Evolutionary conservation across 2,329 filamentous ascomycete genomes (phyloP).

Genomic region (Fusarium mundagurra): DNA sequence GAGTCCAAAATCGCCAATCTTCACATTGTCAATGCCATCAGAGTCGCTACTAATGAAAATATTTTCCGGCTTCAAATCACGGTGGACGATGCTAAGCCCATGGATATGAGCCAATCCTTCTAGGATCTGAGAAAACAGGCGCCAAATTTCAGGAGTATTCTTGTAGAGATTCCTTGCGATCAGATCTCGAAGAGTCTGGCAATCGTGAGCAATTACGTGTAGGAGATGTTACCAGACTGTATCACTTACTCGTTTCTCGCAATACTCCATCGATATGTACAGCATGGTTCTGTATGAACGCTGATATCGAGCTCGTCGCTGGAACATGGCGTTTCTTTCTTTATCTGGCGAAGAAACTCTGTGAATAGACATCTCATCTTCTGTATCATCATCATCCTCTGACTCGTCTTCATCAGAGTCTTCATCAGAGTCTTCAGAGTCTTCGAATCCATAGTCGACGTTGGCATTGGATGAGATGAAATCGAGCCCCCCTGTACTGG

Average conservation of each 20-base stretch:
- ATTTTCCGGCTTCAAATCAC: conserved; percentile 96
- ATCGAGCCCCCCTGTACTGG: conserved; percentile 84
- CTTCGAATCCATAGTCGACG: conserved; percentile 78
- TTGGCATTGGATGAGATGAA: conserved; percentile 90
- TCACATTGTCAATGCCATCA: conserved; percentile 87
- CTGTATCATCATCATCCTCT: conserved; percentile 57
- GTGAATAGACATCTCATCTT: conserved; percentile 46
- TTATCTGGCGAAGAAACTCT: conserved; percentile 45
- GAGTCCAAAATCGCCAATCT: conserved; percentile 95
- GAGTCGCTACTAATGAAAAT: conserved; percentile 80
- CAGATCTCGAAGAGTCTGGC: conserved; percentile 82
- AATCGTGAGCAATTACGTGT: conserved; percentile 3
- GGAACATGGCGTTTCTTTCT: conserved; percentile 43
- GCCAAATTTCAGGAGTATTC: conserved; percentile 83
- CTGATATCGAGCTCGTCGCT: conserved; percentile 52
- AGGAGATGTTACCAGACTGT: too few species aligned
- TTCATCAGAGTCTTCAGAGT: conserved; percentile 52
- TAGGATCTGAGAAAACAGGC: conserved; percentile 88
- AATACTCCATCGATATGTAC: conserved; percentile 99
- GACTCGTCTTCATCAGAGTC: conserved; percentile 59
- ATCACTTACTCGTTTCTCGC: conserved; percentile 79
- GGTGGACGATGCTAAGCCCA: conserved; percentile 89
- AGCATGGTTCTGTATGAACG: conserved; percentile 75
- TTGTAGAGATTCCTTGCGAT: conserved; percentile 80
- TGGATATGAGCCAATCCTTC: conserved; percentile 94